A percentile compares a stretch with the other conserved stretches of the same genome.
phyloP scores from a whole-genome alignment of 2,329 filamentous ascomycete species.

The Colletotrichum plurivorum region DNA sequence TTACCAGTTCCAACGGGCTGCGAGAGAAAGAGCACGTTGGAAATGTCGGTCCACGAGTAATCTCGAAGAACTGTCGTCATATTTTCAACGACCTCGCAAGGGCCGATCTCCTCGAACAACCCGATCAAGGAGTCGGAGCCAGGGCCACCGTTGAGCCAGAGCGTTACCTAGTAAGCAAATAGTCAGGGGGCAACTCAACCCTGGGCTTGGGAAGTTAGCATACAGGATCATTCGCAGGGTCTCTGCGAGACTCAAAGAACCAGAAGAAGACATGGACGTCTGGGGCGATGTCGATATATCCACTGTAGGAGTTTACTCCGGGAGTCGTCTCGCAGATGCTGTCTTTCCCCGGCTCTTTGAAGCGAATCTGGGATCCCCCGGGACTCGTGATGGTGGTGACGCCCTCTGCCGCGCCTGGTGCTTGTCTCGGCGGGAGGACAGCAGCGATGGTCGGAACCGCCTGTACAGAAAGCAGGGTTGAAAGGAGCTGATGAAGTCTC shows the following conservation, averaged over 20 bases:
- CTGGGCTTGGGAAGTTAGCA: not conserved
- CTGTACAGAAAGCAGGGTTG: not conserved
- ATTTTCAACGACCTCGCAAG: slow-evolving; percentile 18
- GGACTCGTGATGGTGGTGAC: slow-evolving; percentile 25
- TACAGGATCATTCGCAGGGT: slow-evolving; percentile 26
- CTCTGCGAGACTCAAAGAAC: slow-evolving; percentile 29
- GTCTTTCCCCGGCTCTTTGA: slow-evolving; percentile 23
- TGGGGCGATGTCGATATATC: slow-evolving; percentile 22
- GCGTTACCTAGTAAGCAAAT: not conserved
- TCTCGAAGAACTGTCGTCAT: slow-evolving; percentile 26
- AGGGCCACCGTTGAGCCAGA: slow-evolving; percentile 11
- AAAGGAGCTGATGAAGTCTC: not conserved
- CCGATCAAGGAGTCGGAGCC: slow-evolving; percentile 16
- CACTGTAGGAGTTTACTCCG: slow-evolving; percentile 26
- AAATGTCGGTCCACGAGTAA: slow-evolving; percentile 21
- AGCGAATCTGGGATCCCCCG: slow-evolving; percentile 15
- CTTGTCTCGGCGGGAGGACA: slow-evolving; percentile 20
- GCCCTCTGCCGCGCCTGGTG: slow-evolving; percentile 8
- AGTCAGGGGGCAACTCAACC: too few relatives aligned
- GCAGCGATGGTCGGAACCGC: not conserved
- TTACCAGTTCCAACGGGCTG: slow-evolving; percentile 23
- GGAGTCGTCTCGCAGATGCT: slow-evolving; percentile 25
- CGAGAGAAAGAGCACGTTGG: slow-evolving; percentile 16
- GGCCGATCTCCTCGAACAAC: slow-evolving; percentile 13
- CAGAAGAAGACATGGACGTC: slow-evolving; percentile 28